Conservation (phyloP, 176 grass and related monocot genomes). For the Stipa capillata region DNA sequence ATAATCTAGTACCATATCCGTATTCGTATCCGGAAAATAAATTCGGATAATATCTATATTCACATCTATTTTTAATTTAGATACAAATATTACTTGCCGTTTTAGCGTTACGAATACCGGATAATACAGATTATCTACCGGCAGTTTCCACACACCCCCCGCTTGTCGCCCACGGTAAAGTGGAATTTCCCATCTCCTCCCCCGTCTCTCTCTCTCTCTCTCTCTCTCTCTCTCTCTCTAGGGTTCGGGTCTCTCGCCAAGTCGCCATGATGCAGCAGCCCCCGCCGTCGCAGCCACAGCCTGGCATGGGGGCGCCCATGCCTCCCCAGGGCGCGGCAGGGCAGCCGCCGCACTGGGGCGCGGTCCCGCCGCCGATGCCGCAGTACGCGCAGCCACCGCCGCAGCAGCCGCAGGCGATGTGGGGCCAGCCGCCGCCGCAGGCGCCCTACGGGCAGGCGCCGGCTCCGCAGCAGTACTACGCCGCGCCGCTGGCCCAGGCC, state of each 20-base stretch:
- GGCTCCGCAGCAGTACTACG: constrained; percentile 33
- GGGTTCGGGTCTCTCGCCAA: constrained; percentile 39
- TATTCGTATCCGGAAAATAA: no score
- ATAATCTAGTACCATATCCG: no score
- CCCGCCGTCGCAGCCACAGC: constrained; percentile 31
- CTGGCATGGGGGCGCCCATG: constrained; percentile 21
- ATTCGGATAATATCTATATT: no score
- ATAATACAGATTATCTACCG: no score
- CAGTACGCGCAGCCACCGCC: constrained; percentile 4
- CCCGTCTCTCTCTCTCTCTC: no score
- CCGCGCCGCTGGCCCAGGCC: background rate
- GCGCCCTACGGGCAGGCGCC: background rate
- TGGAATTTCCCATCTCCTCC: background rate
- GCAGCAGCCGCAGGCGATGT: constrained; percentile 12
- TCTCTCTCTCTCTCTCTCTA: background rate
- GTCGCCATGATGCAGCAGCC: constrained; percentile 51
- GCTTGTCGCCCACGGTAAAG: background rate
- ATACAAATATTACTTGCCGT: no score
- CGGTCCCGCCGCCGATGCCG: constrained; percentile 11
- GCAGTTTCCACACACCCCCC: no score
- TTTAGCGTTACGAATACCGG: no score
- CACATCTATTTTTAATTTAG: no score
- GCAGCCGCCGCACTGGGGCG: constrained; percentile 40
- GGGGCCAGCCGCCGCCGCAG: constrained; percentile 23
- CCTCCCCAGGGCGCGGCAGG: constrained; percentile 9